Percentiles rank a stretch among this genome's conserved stretches.
Conservation (phyloP, 768 basidiomycete species). For the Suillus variegatus region DNA sequence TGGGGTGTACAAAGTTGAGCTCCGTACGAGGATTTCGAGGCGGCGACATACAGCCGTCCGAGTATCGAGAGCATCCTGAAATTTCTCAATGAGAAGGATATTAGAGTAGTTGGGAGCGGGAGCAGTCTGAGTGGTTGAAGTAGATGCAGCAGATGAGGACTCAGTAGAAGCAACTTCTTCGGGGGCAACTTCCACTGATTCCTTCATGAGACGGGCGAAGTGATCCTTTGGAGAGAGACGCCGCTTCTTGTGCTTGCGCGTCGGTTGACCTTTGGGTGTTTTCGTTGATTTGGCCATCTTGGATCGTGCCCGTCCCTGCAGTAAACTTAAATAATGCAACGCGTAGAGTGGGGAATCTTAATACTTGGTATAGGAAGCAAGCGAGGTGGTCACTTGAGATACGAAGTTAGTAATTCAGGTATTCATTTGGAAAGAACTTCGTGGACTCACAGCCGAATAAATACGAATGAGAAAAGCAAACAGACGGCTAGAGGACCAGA, state of each 20-base stretch:
- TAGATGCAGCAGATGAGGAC: slow-evolving; percentile 10
- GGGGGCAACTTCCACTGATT: slow-evolving; percentile 8
- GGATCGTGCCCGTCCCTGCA: background rate
- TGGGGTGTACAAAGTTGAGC: slow-evolving; percentile 21
- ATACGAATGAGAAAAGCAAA: background rate
- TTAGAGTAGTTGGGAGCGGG: slow-evolving; percentile 25
- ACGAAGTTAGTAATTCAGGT: background rate
- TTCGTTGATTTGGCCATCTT: background rate
- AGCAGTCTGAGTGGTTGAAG: slow-evolving; percentile 5
- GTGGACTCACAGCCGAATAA: background rate
- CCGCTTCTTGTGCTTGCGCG: slow-evolving; percentile 27
- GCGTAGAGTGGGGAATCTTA: background rate
- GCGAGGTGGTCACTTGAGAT: background rate
- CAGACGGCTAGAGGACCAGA: background rate
- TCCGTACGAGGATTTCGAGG: slow-evolving; percentile 29
- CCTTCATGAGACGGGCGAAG: slow-evolving; percentile 25
- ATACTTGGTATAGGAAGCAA: background rate
- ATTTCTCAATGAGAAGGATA: slow-evolving; percentile 27
- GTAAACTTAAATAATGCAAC: background rate
- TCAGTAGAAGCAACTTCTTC: slow-evolving; percentile 6
- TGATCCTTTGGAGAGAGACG: slow-evolving; percentile 25
- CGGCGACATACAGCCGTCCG: slow-evolving; percentile 29
- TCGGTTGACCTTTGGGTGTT: slow-evolving; percentile 13
- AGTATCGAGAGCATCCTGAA: slow-evolving; percentile 28
- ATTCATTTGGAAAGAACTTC: background rate